These are phyloP conservation scores for Cladosporium sp. DNA, from an alignment of 2,329 filamentous ascomycete species.

Conservation along the genomic window DNA sequence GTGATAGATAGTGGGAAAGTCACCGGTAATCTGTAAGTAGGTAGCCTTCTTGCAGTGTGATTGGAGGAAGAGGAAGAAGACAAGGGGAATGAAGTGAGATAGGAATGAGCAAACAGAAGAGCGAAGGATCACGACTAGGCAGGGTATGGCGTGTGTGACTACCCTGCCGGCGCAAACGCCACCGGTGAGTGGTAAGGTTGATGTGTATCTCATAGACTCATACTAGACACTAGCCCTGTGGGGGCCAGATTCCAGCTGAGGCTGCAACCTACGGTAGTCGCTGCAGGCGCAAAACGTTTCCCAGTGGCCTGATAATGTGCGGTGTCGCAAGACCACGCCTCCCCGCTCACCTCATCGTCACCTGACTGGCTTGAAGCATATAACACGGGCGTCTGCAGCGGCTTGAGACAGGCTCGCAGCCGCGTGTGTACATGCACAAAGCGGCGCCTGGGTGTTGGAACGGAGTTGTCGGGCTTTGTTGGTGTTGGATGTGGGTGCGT, in stretches of 20 bases:
- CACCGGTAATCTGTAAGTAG: not conserved
- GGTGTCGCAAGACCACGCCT: conserved; percentile 13
- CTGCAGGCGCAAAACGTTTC: conserved; percentile 10
- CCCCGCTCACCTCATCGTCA: not conserved
- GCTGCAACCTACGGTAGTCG: conserved; percentile 10
- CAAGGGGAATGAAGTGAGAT: not conserved
- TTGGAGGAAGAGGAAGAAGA: not conserved
- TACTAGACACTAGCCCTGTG: conserved; percentile 15
- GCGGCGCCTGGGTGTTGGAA: conserved; percentile 1
- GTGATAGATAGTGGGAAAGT: not conserved
- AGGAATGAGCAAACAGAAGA: conserved; percentile 1
- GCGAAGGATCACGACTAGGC: conserved; percentile 1
- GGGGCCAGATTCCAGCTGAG: conserved; percentile 19
- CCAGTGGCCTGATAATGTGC: conserved; percentile 8
- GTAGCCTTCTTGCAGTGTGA: not conserved
- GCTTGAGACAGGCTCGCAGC: conserved; percentile 1
- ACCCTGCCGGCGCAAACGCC: conserved; percentile 10
- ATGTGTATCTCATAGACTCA: conserved; percentile 8
- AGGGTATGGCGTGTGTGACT: conserved; percentile 10
- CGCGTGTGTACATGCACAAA: not conserved
- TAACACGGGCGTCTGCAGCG: not conserved
- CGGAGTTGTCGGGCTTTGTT: not conserved
- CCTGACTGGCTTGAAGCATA: not conserved
- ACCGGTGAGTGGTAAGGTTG: conserved; percentile 6
- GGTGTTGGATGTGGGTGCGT: conserved; percentile 4